phyloP scores from a whole-genome alignment of 2,329 filamentous ascomycete genomes.

The Diaporthe velutina region DNA sequence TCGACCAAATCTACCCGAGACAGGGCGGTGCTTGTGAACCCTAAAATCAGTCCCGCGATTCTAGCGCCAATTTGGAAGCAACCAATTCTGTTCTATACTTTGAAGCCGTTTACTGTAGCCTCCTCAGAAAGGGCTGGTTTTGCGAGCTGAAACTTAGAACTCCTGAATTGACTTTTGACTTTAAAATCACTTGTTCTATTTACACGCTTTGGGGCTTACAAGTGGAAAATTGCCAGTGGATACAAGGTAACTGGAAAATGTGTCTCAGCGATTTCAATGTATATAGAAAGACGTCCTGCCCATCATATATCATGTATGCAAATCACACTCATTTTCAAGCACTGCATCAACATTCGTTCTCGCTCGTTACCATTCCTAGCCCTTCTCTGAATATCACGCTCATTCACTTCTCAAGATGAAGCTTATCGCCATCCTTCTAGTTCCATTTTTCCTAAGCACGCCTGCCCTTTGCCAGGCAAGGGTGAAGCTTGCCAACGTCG shows the following conservation, averaged over 20 bases:
- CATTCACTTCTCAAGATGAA: conserved; percentile 6
- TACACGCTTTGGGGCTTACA: neutral
- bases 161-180: neutral
- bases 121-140: neutral
- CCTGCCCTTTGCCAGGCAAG: conserved; percentile 6
- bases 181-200: neutral
- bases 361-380: neutral
- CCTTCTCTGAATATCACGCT: neutral
- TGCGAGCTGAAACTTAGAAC: neutral
- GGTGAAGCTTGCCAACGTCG: conserved; percentile 2
- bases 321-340: conserved; percentile 6
- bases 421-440: neutral
- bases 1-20: neutral
- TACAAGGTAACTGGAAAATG: too few species aligned
- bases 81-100: neutral
- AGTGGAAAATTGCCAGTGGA: too few species aligned
- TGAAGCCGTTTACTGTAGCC: neutral
- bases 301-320: neutral
- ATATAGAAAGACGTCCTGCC: neutral
- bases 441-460: neutral
- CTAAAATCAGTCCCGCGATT: neutral
- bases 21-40: neutral
- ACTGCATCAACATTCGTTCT: neutral
- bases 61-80: neutral
- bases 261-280: neutral